These are phyloP conservation scores for Acanthamoeba triangularis DNA, from an alignment of 208 protist genomes.

Conservation along the genomic window DNA sequence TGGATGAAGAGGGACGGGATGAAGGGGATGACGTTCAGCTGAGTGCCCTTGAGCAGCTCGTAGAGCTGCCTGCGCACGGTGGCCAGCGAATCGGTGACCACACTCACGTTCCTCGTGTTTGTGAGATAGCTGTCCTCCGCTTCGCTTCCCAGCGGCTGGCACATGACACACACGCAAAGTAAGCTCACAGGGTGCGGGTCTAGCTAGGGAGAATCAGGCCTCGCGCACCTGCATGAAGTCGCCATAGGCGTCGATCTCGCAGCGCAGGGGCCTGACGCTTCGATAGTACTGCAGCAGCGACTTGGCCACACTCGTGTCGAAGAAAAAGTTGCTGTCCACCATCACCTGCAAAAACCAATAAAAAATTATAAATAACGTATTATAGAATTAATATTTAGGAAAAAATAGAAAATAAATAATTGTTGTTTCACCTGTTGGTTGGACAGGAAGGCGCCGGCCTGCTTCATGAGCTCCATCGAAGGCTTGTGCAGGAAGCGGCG, in stretches of 20 bases:
- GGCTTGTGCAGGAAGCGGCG: conserved; percentile 82
- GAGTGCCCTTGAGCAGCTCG: conserved; percentile 76
- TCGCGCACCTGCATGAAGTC: conserved; percentile 80
- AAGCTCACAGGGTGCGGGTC: background rate
- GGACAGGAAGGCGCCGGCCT: conserved; percentile 69
- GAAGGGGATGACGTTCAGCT: conserved; percentile 78
- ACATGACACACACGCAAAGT: background rate
- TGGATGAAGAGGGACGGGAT: conserved; percentile 82
- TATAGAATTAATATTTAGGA: background rate
- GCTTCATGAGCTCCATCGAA: conserved; percentile 77
- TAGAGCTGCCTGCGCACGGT: conserved; percentile 53
- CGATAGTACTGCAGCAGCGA: conserved; percentile 78
- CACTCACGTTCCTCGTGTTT: conserved; percentile 55
- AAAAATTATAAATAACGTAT: background rate
- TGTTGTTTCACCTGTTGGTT: background rate
- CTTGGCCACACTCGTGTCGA: conserved; percentile 59
- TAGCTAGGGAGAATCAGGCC: background rate
- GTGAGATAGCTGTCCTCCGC: conserved; percentile 77
- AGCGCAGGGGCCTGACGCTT: conserved; percentile 44
- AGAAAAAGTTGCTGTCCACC: conserved; percentile 82
- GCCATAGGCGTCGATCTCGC: conserved; percentile 83
- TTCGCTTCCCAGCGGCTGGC: conserved; percentile 73
- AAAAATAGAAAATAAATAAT: too few relatives aligned
- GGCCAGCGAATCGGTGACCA: background rate
- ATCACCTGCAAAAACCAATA: conserved; percentile 42